phyloP scores from a whole-genome alignment of 129 eudicot species.

The Pseudognaphalium luteoalbum region DNA sequence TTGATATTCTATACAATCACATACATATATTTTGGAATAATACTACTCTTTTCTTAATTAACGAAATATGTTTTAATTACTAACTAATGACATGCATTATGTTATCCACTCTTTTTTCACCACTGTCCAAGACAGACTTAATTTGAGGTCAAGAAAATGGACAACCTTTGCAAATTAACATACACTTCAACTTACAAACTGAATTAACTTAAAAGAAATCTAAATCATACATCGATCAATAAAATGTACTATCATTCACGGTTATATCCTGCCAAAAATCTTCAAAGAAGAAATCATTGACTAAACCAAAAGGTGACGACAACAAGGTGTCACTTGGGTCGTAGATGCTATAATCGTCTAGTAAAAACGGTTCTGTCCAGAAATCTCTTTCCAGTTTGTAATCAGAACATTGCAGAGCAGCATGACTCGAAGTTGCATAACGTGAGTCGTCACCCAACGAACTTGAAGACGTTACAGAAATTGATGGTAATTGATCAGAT shows the following conservation, averaged over 20 bases:
- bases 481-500: constrained; percentile 12
- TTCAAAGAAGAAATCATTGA: not conserved
- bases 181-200: not conserved
- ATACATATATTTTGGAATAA: too few species aligned
- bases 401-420: not conserved
- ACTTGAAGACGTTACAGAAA: not conserved
- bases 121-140: too few species aligned
- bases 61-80: too few species aligned
- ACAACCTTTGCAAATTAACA: not conserved
- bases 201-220: not conserved
- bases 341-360: constrained; percentile 5
- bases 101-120: too few species aligned
- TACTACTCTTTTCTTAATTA: too few species aligned
- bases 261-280: not conserved
- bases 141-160: not conserved
- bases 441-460: not conserved
- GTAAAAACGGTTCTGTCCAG: not conserved
- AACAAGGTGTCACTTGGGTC: not conserved
- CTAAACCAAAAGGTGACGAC: not conserved
- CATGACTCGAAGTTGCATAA: not conserved
- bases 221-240: not conserved
- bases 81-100: too few species aligned
- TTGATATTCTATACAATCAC: too few species aligned
- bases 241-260: not conserved
- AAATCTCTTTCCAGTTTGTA: not conserved